A percentile compares a stretch with the other conserved stretches of the same genome.
Evolutionary conservation across 2,329 filamentous ascomycete genomes (phyloP).

Genomic region (Diaporthe vaccinii): DNA sequence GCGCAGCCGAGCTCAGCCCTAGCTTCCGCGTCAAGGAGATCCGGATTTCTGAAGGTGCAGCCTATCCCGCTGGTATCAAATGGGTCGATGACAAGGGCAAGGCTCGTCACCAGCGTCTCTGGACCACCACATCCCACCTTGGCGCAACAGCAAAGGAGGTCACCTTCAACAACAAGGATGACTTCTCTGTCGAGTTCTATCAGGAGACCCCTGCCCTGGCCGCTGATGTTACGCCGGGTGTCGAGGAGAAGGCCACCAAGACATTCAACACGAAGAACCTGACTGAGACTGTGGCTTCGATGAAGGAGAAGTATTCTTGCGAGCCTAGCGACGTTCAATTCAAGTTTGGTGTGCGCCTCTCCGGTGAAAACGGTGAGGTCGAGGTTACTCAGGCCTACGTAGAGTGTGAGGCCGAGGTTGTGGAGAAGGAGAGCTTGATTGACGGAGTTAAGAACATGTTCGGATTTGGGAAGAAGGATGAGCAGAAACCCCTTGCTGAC

Average conservation of each 20-base stretch:
- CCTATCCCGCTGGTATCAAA: constrained; percentile 81
- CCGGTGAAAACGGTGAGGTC: constrained; percentile 81
- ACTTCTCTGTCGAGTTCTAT: constrained; percentile 85
- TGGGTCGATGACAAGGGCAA: constrained; percentile 79
- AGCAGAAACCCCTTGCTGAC: constrained; percentile 80
- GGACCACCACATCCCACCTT: constrained; percentile 81
- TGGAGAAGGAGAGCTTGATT: constrained; percentile 83
- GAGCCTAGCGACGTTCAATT: constrained; percentile 82
- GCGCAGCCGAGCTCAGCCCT: constrained; percentile 90
- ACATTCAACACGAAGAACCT: constrained; percentile 85
- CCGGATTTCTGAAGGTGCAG: constrained; percentile 80
- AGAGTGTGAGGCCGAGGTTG: constrained; percentile 84
- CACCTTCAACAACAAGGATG: constrained; percentile 83
- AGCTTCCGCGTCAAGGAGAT: constrained; percentile 99
- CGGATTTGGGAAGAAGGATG: constrained; percentile 92
- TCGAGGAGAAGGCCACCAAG: constrained; percentile 72
- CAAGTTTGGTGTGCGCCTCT: constrained; percentile 82
- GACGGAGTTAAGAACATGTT: constrained; percentile 97
- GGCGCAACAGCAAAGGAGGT: constrained; percentile 86
- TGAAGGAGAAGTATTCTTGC: constrained; percentile 86
- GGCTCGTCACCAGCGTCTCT: constrained; percentile 84
- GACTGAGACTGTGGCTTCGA: constrained; percentile 82
- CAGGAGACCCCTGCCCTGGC: constrained; percentile 71
- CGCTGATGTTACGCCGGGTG: constrained; percentile 55
- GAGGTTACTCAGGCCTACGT: constrained; percentile 82